Base-by-base conservation (phyloP, 129 eudicot species). In the Artemisia annua region DNA sequence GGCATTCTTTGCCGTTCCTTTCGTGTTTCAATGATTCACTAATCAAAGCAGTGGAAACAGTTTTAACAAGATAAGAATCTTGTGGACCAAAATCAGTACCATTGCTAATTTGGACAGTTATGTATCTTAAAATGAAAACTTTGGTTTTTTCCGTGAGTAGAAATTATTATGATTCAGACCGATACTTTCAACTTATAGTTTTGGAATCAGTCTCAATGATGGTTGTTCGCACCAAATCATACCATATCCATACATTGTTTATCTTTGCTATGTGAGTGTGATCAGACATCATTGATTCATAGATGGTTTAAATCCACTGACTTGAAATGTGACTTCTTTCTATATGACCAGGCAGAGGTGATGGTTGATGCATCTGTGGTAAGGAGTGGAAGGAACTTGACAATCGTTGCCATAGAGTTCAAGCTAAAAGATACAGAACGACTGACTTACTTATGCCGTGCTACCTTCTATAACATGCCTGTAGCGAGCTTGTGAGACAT, bases 401-500 rank as follows among this genome's bases (percentile, higher is more conserved):
- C 98, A 10, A 84, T 87, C 9, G 87, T 89, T 57, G 67, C 85
- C 26, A 71, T 87, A 51, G 94, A 93, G 69, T 85, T 85, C 74
- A 83, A 86, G 71, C 80, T 76, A n/a, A 86, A 90, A 80, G 88
- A 83, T 55, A 77, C 88, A 52, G 83, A 77, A 54, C 55, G 66
- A 44, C 59, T 86, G 67, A 81, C 71, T 20, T 93, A 76, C 72
- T 85, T 77, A 60, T 82, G 90, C 20, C 95, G 91, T 16, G 86
- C 97, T 60, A 93, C 97, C 75, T 87, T 93, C 78, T 93, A 77
- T 72, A 81, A 86, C 78, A 80, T 79, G 91, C 98, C 98, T 59
- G 55, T 72, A 48, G 70, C 98, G 2, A 89, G 85, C 76, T 76
- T 92, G 73, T 91, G 66, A 76, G 68, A 75, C n/a, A 12, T 7